phyloP scores from a whole-genome alignment of 805 yeast species.

The Barnettozyma pratensis region DNA sequence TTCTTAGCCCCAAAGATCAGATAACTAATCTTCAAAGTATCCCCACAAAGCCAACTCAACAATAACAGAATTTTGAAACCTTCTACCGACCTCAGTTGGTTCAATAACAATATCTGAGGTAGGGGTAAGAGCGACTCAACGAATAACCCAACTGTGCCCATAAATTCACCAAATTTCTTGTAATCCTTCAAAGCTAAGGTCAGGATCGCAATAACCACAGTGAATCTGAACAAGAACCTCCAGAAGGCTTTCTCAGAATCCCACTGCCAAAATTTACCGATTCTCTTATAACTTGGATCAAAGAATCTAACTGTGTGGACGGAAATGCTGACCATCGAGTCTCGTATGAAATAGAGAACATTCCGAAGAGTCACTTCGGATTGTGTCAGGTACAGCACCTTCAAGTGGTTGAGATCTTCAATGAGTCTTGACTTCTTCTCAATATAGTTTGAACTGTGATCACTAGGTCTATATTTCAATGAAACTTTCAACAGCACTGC shows the following conservation, averaged over 20 bases:
- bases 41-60: conserved; percentile 88
- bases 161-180: conserved; percentile 38
- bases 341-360: conserved; percentile 4
- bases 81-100: conserved; percentile 60
- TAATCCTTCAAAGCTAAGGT: conserved; percentile 36
- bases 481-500: conserved; percentile 57
- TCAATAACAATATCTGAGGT: conserved; percentile 70
- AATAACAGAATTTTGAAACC: conserved; percentile 75
- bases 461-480: conserved; percentile 49
- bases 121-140: conserved; percentile 71
- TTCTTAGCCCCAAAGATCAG: conserved; percentile 71
- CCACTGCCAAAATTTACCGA: conserved; percentile 87
- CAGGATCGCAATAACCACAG: conserved; percentile 16
- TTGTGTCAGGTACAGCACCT: conserved; percentile 4
- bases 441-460: conserved; percentile 33
- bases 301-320: conserved; percentile 50
- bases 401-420: conserved; percentile 9
- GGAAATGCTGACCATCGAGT: conserved; percentile 18
- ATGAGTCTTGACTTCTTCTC: conserved; percentile 15
- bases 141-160: conserved; percentile 62
- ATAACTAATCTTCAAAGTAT: conserved; percentile 69
- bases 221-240: conserved; percentile 46
- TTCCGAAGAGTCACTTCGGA: conserved; percentile 9
- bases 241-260: conserved; percentile 50
- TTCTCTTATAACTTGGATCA: conserved; percentile 64